Base-by-base conservation (phyloP, 345 rosid species). In the Barbarea vulgaris region DNA sequence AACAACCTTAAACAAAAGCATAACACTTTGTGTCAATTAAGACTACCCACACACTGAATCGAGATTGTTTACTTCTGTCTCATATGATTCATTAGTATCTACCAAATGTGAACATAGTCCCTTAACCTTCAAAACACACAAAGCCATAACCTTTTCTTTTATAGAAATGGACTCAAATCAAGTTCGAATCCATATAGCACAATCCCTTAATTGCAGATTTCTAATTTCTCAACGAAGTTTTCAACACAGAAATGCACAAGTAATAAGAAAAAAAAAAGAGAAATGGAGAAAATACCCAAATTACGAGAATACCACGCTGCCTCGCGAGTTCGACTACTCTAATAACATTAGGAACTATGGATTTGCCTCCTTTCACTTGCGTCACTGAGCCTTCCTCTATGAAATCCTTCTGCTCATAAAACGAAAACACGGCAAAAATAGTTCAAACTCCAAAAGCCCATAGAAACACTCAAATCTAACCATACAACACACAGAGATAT, bases 301-400 rank as follows among this genome's bases (percentile, higher is more conserved):
- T 77, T 0, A 94, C 87, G 54, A 88, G 88, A 57, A 89, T 59
- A n/a, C 89, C 91, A 57, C 85, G 91, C 76, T 81, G 80, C 87
- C 98, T 84, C 17, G 97, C 89, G 64, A 85, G 71, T 47, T 88
- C 88, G 36, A 91, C 91, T 4, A 87, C 80, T 73, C 76, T 84
- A 4, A 94, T 67, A 15, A 94, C 96, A 69, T 86, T 89, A 25
- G 88, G 85, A 52, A 91, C 87, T 37, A 91, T 85, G 59, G 84
- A 77, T 81, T 81, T 83, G 34, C 90, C 98, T 53, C 92, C 96
- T 74, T 79, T 70, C 58, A 91, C 95, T 68, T 17, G n/a, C 79
- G 42, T 46, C 73, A 64, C 77, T 18, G 86, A 83, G 74, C 80
- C 82, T 28, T 86, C 94, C 31, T 80, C 74, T 46, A 91, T 77